phyloP scores from a whole-genome alignment of 495 filamentous ascomycete genomes.

The Aspergillus sclerotioniger region DNA sequence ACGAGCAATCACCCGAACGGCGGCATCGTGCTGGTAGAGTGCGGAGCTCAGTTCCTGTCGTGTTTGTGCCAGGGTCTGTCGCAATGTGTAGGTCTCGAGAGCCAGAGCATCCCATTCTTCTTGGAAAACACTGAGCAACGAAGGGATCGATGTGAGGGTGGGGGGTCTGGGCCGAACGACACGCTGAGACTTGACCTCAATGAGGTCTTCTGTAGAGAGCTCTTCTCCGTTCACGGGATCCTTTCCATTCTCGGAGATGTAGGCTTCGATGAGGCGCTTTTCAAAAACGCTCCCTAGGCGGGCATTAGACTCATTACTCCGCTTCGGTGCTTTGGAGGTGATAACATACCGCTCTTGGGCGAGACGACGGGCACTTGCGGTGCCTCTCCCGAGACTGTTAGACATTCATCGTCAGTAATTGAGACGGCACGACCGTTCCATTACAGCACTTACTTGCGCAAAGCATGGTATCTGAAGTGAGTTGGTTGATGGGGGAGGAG shows the following conservation, averaged over 20 bases:
- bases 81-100: conserved; percentile 82
- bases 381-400: conserved; percentile 90
- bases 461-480: conserved; percentile 52
- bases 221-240: conserved; percentile 92
- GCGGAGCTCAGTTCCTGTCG: conserved; percentile 90
- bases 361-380: conserved; percentile 94
- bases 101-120: conserved; percentile 97
- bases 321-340: conserved; percentile 14
- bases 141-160: conserved; percentile 92
- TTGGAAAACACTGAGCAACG: conserved; percentile 94
- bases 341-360: conserved; percentile 77
- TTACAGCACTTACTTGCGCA: conserved; percentile 64
- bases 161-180: conserved; percentile 86
- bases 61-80: conserved; percentile 83
- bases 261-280: conserved; percentile 90
- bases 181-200: conserved; percentile 79
- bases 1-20: conserved; percentile 86
- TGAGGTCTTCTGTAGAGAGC: conserved; percentile 78
- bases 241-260: conserved; percentile 89
- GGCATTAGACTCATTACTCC: conserved; percentile 29
- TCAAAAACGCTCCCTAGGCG: conserved; percentile 80
- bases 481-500: conserved; percentile 25
- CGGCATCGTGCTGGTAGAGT: conserved; percentile 95
- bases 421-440: not conserved
- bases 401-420: conserved; percentile 24